phyloP scores from a whole-genome alignment of 2,329 filamentous ascomycete genomes.

The Fusarium annulatum region DNA sequence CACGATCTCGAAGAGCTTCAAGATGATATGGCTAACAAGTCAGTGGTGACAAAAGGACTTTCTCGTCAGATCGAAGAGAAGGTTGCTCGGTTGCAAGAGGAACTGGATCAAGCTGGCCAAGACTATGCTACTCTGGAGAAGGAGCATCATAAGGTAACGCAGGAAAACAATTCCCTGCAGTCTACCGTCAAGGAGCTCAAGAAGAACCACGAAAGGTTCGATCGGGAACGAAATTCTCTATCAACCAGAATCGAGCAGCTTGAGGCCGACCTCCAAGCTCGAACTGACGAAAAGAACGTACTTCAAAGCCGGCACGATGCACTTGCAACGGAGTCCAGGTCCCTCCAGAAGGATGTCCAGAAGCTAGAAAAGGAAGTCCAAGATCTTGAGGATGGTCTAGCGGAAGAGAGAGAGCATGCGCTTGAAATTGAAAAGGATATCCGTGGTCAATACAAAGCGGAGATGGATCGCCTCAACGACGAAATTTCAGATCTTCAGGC shows the following conservation, averaged over 20 bases:
- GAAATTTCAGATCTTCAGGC: constrained; percentile 73
- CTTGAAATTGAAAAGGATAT: constrained; percentile 71
- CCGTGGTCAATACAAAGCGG: constrained; percentile 55
- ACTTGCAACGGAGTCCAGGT: constrained; percentile 71
- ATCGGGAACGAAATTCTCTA: constrained; percentile 50
- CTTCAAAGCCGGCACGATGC: constrained; percentile 76
- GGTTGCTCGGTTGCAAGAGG: constrained; percentile 71
- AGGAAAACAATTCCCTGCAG: constrained; percentile 59
- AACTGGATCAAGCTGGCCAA: constrained; percentile 66
- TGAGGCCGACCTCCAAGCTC: constrained; percentile 68
- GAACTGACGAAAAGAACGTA: constrained; percentile 74
- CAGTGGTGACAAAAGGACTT: constrained; percentile 78
- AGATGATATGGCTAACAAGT: constrained; percentile 83
- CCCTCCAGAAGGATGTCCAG: constrained; percentile 73
- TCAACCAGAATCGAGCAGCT: constrained; percentile 64
- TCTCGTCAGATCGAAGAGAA: constrained; percentile 81
- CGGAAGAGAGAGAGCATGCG: constrained; percentile 67
- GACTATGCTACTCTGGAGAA: constrained; percentile 65
- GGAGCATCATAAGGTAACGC: constrained; percentile 58
- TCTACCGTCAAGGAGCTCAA: constrained; percentile 57
- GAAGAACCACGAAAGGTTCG: constrained; percentile 47
- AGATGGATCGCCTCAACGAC: constrained; percentile 63
- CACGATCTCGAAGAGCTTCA: constrained; percentile 73
- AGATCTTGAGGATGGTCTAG: constrained; percentile 61
- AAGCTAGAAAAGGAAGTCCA: constrained; percentile 59